Evolutionary conservation across 805 yeast genomes (phyloP).

Genomic region (Candida berthetii): DNA sequence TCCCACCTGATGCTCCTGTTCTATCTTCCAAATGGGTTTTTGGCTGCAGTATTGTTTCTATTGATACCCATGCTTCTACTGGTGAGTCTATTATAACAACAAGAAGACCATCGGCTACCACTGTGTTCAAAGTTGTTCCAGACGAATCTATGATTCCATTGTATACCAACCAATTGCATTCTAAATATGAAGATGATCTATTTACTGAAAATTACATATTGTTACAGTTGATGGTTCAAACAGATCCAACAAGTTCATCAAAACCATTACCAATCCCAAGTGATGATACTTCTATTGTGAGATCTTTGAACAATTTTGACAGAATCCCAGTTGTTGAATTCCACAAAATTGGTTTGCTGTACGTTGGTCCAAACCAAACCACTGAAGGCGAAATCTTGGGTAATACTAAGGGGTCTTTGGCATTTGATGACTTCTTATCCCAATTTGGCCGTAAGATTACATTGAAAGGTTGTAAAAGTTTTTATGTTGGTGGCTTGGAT

Average conservation of each 20-base stretch:
- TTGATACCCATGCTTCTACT: conserved; percentile 43
- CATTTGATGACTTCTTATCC: conserved; percentile 53
- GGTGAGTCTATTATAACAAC: conserved; percentile 48
- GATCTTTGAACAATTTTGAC: conserved; percentile 62
- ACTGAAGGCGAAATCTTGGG: conserved; percentile 58
- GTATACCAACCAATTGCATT: conserved; percentile 17
- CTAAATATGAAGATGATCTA: conserved; percentile 13
- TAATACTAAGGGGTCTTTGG: conserved; percentile 57
- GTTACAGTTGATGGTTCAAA: conserved; percentile 42
- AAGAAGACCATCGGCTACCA: conserved; percentile 64
- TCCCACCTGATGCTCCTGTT: conserved; percentile 17
- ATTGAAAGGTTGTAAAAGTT: conserved; percentile 44
- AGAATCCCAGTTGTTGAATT: conserved; percentile 72
- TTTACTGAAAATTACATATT: conserved; percentile 41
- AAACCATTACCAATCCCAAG: conserved; percentile 48
- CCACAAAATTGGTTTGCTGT: conserved; percentile 73
- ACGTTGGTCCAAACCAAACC: conserved; percentile 63
- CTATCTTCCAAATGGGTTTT: conserved; percentile 47
- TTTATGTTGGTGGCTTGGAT: conserved; percentile 78
- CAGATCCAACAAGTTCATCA: conserved; percentile 23
- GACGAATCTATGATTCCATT: conserved; percentile 31
- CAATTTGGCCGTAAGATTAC: conserved; percentile 56
- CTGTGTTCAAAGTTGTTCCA: conserved; percentile 37
- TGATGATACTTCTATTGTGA: conserved; percentile 35
- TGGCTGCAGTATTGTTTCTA: conserved; percentile 50